These are phyloP conservation scores for Globisporangium iwayamae DNA, from an alignment of 352 stramenopile species.

Conservation along the genomic window DNA sequence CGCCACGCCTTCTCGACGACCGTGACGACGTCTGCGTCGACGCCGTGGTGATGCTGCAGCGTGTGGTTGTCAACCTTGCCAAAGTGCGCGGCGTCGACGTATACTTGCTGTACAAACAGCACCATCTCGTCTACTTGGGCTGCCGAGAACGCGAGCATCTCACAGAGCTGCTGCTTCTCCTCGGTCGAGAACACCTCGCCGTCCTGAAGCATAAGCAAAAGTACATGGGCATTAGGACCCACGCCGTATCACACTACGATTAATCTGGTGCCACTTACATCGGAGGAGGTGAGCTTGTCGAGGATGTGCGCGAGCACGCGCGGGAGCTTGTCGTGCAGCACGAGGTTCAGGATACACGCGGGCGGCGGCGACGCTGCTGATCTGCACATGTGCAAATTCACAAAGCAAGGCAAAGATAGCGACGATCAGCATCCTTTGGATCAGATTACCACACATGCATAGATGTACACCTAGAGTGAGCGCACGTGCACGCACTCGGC, in stretches of 20 bases:
- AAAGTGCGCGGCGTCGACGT: constrained; percentile 44
- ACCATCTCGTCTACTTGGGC: constrained; percentile 41
- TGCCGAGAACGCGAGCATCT: constrained; percentile 38
- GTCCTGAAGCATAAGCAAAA: constrained; percentile 10
- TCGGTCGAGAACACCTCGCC: constrained; percentile 35
- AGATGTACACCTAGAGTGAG: background rate
- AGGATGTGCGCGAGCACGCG: constrained; percentile 56
- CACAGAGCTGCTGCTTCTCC: constrained; percentile 43
- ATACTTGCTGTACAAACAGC: constrained; percentile 25
- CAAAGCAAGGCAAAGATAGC: background rate
- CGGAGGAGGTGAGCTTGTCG: constrained; percentile 34
- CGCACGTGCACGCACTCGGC: constrained; percentile 1
- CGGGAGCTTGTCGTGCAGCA: constrained; percentile 41
- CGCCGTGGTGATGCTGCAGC: constrained; percentile 20
- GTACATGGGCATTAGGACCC: background rate
- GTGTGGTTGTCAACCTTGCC: constrained; percentile 27
- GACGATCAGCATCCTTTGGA: background rate
- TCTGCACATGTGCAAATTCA: background rate
- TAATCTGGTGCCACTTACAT: constrained; percentile 17
- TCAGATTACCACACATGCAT: background rate
- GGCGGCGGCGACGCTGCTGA: background rate
- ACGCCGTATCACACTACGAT: background rate
- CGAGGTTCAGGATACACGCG: constrained; percentile 32
- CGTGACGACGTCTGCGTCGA: constrained; percentile 25
- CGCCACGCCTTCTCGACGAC: constrained; percentile 53